Percentiles rank a stretch among this genome's conserved stretches.
phyloP scores from a whole-genome alignment of 1,284 basidiomycete species.

The Schizopora paradoxa region DNA sequence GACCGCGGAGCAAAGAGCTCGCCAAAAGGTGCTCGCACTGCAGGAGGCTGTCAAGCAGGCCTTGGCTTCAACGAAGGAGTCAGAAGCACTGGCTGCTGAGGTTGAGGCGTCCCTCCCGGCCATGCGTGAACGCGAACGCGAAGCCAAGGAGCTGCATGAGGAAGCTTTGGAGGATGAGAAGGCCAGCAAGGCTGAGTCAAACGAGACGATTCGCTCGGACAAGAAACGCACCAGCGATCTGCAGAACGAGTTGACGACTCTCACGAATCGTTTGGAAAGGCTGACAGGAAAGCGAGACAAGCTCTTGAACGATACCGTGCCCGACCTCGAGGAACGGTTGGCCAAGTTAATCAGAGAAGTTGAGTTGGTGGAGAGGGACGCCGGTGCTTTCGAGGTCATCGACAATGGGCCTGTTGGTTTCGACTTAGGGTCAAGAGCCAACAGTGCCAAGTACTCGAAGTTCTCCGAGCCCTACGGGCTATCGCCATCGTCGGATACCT shows the following conservation, averaged over 20 bases:
- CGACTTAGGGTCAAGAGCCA: constrained; percentile 6
- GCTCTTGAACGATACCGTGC: constrained; percentile 48
- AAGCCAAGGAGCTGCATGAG: constrained; percentile 44
- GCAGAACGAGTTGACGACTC: constrained; percentile 33
- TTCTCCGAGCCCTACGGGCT: too few relatives aligned
- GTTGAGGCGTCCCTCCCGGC: constrained; percentile 49
- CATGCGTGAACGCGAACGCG: constrained; percentile 36
- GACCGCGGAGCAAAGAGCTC: constrained; percentile 57
- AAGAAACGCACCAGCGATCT: constrained; percentile 42
- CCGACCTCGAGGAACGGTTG: constrained; percentile 38
- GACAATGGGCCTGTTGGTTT: constrained; percentile 15
- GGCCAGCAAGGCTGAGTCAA: constrained; percentile 25
- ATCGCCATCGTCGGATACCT: too few relatives aligned
- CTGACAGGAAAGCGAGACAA: constrained; percentile 53
- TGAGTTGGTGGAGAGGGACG: constrained; percentile 29
- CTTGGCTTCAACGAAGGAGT: constrained; percentile 49
- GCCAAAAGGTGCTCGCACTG: constrained; percentile 70
- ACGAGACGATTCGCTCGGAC: constrained; percentile 35
- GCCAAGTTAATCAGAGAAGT: constrained; percentile 34
- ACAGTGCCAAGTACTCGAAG: too few relatives aligned
- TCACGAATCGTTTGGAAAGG: constrained; percentile 43
- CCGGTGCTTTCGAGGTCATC: constrained; percentile 14
- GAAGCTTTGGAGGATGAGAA: constrained; percentile 34
- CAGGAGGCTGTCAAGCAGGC: constrained; percentile 73
- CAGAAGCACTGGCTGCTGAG: constrained; percentile 43